Evolutionary conservation across 768 basidiomycete genomes (phyloP).

Genomic region (Infundibulicybe gibba): DNA sequence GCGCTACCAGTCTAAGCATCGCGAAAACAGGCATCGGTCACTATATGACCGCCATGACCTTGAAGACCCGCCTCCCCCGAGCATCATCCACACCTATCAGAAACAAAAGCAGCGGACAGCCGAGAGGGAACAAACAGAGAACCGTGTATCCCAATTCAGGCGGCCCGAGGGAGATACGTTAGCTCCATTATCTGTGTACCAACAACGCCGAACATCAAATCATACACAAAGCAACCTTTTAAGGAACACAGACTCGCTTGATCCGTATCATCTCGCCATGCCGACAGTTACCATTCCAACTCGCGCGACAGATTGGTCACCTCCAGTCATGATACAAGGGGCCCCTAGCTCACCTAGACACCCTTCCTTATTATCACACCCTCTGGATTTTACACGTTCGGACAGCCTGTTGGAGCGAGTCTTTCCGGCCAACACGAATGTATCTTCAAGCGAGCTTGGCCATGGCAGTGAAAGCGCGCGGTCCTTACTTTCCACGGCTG

Average conservation of each 20-base stretch:
- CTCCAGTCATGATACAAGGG: no score
- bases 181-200: no score
- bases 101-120: conserved; percentile 7
- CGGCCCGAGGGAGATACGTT: conserved; percentile 7
- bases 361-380: no score
- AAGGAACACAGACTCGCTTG: no score
- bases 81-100: conserved; percentile 16
- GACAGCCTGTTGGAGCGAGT: conserved; percentile 23
- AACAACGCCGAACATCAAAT: conserved; percentile 1
- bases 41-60: conserved; percentile 20
- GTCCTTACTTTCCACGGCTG: conserved; percentile 12
- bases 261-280: no score
- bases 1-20: conserved; percentile 2
- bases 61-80: conserved; percentile 37
- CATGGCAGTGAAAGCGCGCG: conserved; percentile 16
- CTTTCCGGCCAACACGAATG: conserved; percentile 19
- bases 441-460: conserved; percentile 7
- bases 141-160: conserved; percentile 13
- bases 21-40: conserved; percentile 5
- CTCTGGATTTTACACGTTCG: no score
- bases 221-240: no score
- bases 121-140: conserved; percentile 1
- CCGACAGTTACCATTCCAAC: no score
- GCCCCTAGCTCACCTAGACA: no score
- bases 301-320: no score